These are phyloP conservation scores for Lachancea dasiensis DNA, from an alignment of 805 yeast genomes.

Conservation along the genomic window DNA sequence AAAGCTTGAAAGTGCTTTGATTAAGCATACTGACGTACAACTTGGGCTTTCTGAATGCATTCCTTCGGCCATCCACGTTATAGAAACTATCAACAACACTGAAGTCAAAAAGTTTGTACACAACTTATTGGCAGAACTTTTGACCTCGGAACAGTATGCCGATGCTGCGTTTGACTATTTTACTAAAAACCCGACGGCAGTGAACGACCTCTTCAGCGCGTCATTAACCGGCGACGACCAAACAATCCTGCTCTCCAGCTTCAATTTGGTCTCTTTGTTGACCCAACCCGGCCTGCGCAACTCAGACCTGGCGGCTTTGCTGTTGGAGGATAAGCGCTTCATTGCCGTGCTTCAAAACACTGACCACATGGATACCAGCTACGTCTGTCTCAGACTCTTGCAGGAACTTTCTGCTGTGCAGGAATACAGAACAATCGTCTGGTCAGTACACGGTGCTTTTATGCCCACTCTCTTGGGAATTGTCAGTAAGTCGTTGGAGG, in stretches of 20 bases:
- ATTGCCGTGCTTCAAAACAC: constrained; percentile 21
- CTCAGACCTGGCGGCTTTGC: constrained; percentile 15
- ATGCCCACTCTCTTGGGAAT: constrained; percentile 47
- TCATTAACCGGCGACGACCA: constrained; percentile 27
- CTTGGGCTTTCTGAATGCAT: constrained; percentile 4
- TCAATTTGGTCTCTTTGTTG: constrained; percentile 29
- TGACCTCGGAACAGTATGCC: constrained; percentile 20
- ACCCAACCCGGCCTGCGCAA: constrained; percentile 22
- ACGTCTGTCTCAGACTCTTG: constrained; percentile 28
- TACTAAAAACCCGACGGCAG: constrained; percentile 17
- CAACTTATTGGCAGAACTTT: constrained; percentile 28
- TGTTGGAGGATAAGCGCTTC: constrained; percentile 21
- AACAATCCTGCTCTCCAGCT: constrained; percentile 28
- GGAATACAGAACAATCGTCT: constrained; percentile 23
- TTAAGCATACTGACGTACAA: constrained; percentile 12
- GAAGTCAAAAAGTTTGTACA: constrained; percentile 29
- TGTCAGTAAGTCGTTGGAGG: constrained; percentile 35
- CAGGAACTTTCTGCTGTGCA: constrained; percentile 30
- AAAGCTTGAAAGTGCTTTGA: constrained; percentile 24
- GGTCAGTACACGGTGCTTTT: constrained; percentile 33
- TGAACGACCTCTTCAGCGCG: constrained; percentile 20
- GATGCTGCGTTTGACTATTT: constrained; percentile 21
- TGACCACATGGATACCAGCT: constrained; percentile 29
- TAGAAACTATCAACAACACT: constrained; percentile 21
- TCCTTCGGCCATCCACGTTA: constrained; percentile 22